A percentile compares a stretch with the other conserved stretches of the same genome.
These are phyloP conservation scores for Chlamydomonas reinhardtii DNA, from an alignment of 163 green algal genomes.

Conservation along the genomic window DNA sequence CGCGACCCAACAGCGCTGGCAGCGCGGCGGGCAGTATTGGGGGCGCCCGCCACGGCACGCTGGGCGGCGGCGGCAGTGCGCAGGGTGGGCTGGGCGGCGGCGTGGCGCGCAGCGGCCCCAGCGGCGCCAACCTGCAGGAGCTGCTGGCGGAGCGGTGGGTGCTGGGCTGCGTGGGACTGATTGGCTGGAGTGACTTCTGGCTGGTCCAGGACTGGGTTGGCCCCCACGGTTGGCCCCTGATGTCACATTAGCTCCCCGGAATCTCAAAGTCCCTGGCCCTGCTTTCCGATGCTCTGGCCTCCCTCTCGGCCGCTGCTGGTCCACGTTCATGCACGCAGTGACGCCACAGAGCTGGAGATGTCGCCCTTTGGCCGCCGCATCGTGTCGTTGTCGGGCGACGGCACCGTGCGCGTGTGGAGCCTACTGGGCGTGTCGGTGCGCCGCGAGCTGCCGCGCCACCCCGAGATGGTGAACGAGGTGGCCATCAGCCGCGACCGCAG, in stretches of 20 bases:
- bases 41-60: not conserved
- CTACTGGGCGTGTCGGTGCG: not conserved
- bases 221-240: too few species aligned
- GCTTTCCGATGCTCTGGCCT: too few species aligned
- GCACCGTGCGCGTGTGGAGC: slow-evolving; percentile 11
- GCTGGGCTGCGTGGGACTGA: not conserved
- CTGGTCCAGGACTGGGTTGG: too few species aligned
- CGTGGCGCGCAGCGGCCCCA: not conserved
- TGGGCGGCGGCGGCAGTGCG: not conserved
- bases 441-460: not conserved
- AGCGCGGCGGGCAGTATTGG: not conserved
- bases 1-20: too few species aligned
- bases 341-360: slow-evolving; percentile 20
- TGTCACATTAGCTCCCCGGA: too few species aligned
- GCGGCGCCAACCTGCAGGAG: slow-evolving; percentile 3
- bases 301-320: too few species aligned
- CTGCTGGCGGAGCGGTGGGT: not conserved
- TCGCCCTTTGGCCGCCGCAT: slow-evolving; percentile 9
- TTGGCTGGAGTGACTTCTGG: too few species aligned
- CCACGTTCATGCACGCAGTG: not conserved
- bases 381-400: slow-evolving; percentile 15
- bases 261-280: too few species aligned
- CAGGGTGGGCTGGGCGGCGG: not conserved
- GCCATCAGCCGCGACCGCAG: not conserved
- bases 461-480: not conserved